These are phyloP conservation scores for Eucalyptus marginata DNA, from an alignment of 345 rosid species.

Conservation along the genomic window DNA sequence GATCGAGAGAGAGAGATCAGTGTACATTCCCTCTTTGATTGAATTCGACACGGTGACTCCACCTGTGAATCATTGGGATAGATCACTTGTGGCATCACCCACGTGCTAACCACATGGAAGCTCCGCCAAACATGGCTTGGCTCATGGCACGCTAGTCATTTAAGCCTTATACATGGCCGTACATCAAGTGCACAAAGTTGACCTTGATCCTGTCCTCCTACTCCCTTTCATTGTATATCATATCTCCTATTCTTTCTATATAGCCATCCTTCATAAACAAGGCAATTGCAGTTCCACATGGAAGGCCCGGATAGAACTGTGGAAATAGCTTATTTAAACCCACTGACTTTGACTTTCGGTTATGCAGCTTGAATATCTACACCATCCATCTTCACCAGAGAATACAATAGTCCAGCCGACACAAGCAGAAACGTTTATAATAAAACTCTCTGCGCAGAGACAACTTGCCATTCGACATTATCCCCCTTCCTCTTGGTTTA, in stretches of 20 bases:
- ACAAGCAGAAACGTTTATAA: background rate
- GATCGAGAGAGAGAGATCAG: background rate
- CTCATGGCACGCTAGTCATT: conserved; percentile 3
- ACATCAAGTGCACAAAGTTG: background rate
- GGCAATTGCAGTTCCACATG: background rate
- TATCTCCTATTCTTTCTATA: background rate
- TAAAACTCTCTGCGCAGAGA: background rate
- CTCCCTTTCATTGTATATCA: background rate
- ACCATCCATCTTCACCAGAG: background rate
- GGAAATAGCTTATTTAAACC: background rate
- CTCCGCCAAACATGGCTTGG: conserved; percentile 32
- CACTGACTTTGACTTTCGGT: background rate
- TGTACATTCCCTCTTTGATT: background rate
- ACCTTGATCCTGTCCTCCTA: background rate
- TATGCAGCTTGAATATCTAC: background rate
- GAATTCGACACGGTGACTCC: background rate
- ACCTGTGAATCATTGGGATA: background rate
- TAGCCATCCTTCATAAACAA: conserved; percentile 3
- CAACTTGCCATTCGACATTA: background rate
- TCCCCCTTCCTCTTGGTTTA: background rate
- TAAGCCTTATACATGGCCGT: background rate
- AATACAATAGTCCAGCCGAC: background rate
- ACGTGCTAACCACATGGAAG: conserved; percentile 31
- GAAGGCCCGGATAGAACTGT: background rate
- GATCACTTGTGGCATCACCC: conserved; percentile 18